Evolutionary conservation across 1,139 yeast genomes (phyloP).

Genomic region (Debaryomycetaceae sp.): DNA sequence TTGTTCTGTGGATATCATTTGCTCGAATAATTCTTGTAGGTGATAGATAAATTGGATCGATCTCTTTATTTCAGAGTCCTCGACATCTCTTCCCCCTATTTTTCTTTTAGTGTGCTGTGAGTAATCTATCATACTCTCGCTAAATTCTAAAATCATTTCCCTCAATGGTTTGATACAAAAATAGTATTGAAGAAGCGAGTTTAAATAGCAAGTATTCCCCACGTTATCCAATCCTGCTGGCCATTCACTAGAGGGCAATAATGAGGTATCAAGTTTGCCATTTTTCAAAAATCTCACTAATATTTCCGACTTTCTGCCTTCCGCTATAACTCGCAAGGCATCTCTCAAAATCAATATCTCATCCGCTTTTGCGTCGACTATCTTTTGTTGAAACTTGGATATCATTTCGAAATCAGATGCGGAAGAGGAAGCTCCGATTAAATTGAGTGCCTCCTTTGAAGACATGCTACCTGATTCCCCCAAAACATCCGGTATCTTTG

Average conservation of each 20-base stretch:
- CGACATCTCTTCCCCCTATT: conserved; percentile 84
- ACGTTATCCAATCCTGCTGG: conserved; percentile 92
- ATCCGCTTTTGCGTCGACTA: conserved; percentile 15
- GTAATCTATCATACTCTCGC: conserved; percentile 24
- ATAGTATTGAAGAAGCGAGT: conserved; percentile 84
- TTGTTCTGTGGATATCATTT: conserved; percentile 60
- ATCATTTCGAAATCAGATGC: conserved; percentile 55
- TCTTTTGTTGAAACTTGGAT: conserved; percentile 47
- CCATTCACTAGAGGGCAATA: conserved; percentile 63
- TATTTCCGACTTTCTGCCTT: conserved; percentile 47
- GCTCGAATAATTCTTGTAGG: conserved; percentile 62
- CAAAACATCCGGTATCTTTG: conserved; percentile 34
- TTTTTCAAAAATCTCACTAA: conserved; percentile 50
- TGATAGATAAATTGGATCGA: conserved; percentile 79
- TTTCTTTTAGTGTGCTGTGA: conserved; percentile 38
- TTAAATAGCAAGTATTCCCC: conserved; percentile 93
- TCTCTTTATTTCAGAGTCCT: conserved; percentile 67
- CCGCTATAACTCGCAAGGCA: conserved; percentile 48
- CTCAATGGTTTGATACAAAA: conserved; percentile 83
- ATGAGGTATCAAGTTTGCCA: conserved; percentile 59
- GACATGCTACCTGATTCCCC: conserved; percentile 9
- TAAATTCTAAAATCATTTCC: conserved; percentile 57
- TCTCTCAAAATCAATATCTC: conserved; percentile 50
- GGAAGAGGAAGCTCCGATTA: not conserved
- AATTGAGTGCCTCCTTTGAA: not conserved